phyloP scores from a whole-genome alignment of 2,329 filamentous ascomycete species.

The Pestalotiopsis fici region DNA sequence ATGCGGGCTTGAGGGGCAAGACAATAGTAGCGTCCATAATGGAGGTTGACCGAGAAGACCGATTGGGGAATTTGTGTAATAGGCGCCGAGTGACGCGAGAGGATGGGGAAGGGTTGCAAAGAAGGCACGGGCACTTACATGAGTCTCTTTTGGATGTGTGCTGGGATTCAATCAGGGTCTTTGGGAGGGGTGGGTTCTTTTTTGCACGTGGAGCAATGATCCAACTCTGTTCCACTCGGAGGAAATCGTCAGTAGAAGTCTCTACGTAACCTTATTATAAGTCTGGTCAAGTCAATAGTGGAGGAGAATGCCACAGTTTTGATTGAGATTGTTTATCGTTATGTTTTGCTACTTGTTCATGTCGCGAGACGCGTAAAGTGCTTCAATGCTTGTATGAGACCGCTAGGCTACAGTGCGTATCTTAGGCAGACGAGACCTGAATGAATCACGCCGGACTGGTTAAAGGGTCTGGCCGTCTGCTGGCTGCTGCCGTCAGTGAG shows the following conservation, averaged over 20 bases:
- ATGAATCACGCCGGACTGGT: not conserved
- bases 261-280: not conserved
- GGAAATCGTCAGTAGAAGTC: not conserved
- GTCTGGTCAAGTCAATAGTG: not conserved
- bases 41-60: not conserved
- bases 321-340: not conserved
- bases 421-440: not conserved
- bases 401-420: not conserved
- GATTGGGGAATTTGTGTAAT: not conserved
- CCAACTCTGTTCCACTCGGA: not conserved
- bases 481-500: not conserved
- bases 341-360: not conserved
- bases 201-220: not conserved
- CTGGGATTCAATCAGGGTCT: not conserved
- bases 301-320: not conserved
- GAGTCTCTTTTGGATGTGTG: not conserved
- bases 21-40: not conserved
- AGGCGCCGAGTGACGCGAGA: constrained; percentile 8
- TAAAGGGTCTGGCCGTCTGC: not conserved
- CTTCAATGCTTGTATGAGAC: not conserved
- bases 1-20: not conserved
- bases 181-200: not conserved
- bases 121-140: constrained; percentile 6
- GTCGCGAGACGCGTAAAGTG: not conserved
- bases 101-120: constrained; percentile 4